Evolutionary conservation across 2,329 filamentous ascomycete species (phyloP).

Genomic region (Ascochyta viciae-villosae): DNA sequence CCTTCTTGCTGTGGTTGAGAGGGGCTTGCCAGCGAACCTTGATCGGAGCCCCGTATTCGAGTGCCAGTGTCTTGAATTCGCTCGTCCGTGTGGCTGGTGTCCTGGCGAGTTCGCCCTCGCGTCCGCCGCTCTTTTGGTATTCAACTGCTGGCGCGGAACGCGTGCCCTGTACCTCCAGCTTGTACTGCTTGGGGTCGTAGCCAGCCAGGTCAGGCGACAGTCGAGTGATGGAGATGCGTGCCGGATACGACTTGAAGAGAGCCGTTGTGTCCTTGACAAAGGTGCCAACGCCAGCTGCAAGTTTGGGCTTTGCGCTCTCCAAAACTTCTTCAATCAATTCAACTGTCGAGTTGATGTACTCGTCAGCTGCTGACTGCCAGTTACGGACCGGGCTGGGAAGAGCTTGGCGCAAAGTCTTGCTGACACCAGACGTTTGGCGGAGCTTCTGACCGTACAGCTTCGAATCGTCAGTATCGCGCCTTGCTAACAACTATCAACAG

Average conservation of each 20-base stretch:
- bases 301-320: conserved; percentile 82
- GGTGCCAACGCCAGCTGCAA: conserved; percentile 83
- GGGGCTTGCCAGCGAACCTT: conserved; percentile 91
- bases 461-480: neutral
- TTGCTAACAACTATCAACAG: neutral
- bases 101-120: conserved; percentile 74
- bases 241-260: conserved; percentile 87
- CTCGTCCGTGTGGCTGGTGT: conserved; percentile 67
- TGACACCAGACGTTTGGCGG: conserved; percentile 85
- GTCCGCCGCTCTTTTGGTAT: conserved; percentile 69
- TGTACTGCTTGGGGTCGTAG: conserved; percentile 80
- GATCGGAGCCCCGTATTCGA: conserved; percentile 91
- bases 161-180: conserved; percentile 74
- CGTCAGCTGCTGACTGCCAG: conserved; percentile 86
- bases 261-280: conserved; percentile 88
- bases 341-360: conserved; percentile 82
- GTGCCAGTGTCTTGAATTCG: conserved; percentile 75
- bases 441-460: conserved; percentile 83
- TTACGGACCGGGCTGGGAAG: conserved; percentile 83
- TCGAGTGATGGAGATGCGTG: conserved; percentile 81
- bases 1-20: conserved; percentile 82
- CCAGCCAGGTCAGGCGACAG: conserved; percentile 82
- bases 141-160: conserved; percentile 56
- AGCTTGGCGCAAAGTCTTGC: conserved; percentile 87
- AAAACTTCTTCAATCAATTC: conserved; percentile 92